phyloP scores from a whole-genome alignment of 2,329 filamentous ascomycete genomes.

The Colletotrichum truncatum region DNA sequence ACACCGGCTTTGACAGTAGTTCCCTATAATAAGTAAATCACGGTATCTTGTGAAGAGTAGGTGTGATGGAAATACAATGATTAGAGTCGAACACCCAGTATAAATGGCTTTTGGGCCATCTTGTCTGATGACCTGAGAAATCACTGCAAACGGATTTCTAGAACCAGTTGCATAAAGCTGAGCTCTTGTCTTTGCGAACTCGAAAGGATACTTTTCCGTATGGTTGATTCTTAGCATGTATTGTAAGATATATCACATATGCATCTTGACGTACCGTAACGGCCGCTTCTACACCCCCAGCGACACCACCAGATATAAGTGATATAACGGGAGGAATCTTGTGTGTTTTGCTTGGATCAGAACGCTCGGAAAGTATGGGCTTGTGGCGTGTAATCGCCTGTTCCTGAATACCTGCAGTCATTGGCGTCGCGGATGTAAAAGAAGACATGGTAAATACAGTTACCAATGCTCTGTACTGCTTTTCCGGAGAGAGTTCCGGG shows the following conservation, averaged over 20 bases:
- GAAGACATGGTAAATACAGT: no score
- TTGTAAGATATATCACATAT: neutral
- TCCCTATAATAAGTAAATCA: constrained; percentile 44
- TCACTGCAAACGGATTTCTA: constrained; percentile 66
- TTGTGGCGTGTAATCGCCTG: no score
- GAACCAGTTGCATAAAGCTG: constrained; percentile 56
- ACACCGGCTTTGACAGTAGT: constrained; percentile 72
- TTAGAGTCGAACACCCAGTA: constrained; percentile 69
- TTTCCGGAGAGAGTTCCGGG: no score
- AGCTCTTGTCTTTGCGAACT: constrained; percentile 73
- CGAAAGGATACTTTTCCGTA: constrained; percentile 66
- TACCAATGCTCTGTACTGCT: no score
- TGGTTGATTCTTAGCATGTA: neutral
- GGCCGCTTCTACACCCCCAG: constrained; percentile 61
- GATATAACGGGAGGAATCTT: constrained; percentile 52
- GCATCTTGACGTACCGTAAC: constrained; percentile 47
- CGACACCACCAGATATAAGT: constrained; percentile 58
- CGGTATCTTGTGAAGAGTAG: neutral
- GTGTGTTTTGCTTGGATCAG: constrained; percentile 24
- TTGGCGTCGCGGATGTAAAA: no score
- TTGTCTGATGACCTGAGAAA: constrained; percentile 60
- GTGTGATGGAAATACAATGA: constrained; percentile 47
- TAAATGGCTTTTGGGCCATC: constrained; percentile 69
- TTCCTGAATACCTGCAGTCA: no score
- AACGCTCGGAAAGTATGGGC: neutral